These are phyloP conservation scores for Thecaphora thlaspeos DNA, from an alignment of 1,284 basidiomycete genomes.

Conservation along the genomic window DNA sequence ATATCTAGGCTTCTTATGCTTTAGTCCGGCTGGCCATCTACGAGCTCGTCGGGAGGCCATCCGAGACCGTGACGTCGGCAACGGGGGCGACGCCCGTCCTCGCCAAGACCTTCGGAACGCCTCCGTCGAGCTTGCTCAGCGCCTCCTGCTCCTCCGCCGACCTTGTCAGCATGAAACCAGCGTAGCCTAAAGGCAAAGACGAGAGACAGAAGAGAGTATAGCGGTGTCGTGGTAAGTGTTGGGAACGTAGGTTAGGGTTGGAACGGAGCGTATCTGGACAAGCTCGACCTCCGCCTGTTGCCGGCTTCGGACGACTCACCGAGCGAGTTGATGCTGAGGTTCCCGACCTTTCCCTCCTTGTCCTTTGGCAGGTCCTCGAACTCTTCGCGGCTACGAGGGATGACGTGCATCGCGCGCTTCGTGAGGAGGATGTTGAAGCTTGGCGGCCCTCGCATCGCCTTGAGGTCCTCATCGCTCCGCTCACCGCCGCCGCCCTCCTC, in stretches of 20 bases:
- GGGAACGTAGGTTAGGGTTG: no score
- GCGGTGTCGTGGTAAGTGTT: no score
- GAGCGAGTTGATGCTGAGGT: conserved; percentile 44
- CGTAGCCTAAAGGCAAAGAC: conserved; percentile 21
- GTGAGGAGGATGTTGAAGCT: conserved; percentile 54
- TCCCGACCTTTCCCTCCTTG: conserved; percentile 18
- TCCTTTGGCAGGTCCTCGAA: conserved; percentile 16
- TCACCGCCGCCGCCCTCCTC: not conserved
- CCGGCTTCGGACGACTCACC: conserved; percentile 8
- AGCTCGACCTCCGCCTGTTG: not conserved
- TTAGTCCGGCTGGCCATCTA: no score
- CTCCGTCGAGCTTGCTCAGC: conserved; percentile 19
- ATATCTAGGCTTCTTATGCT: no score
- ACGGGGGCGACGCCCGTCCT: conserved; percentile 26
- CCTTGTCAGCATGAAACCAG: conserved; percentile 46
- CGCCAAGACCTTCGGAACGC: conserved; percentile 23
- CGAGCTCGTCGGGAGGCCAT: conserved; percentile 23
- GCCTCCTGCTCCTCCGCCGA: conserved; percentile 37
- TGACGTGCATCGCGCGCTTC: conserved; percentile 48
- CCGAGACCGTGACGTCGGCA: conserved; percentile 28
- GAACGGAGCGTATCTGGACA: not conserved
- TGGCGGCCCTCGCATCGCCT: conserved; percentile 12
- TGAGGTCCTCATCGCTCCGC: not conserved
- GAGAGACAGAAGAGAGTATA: not conserved
- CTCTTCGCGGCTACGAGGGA: conserved; percentile 44